Evolutionary conservation across 176 grass and related monocot genomes (phyloP).

Genomic region (Triticum timopheevii): DNA sequence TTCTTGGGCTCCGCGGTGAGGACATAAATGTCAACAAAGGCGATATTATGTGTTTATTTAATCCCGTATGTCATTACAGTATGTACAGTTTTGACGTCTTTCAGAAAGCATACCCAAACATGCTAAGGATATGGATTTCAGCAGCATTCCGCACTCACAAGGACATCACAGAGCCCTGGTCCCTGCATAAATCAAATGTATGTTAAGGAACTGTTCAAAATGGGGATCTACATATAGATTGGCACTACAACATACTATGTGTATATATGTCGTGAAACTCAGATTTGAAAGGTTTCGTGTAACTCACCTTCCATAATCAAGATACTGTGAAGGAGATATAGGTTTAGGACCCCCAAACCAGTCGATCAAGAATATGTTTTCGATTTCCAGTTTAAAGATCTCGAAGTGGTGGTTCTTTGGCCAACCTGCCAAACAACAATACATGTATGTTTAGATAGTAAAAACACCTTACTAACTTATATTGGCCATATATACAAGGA

Average conservation of each 20-base stretch:
- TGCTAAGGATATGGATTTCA: background rate
- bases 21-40: background rate
- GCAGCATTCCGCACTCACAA: background rate
- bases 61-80: constrained; percentile 19
- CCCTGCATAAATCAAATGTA: constrained; percentile 15
- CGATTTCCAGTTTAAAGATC: constrained; percentile 79
- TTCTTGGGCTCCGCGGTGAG: background rate
- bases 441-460: constrained; percentile 20
- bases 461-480: background rate
- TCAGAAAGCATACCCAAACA: constrained; percentile 17
- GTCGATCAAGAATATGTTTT: constrained; percentile 89
- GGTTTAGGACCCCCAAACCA: constrained; percentile 96
- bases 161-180: constrained; percentile 14
- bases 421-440: constrained; percentile 58
- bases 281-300: background rate
- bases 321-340: constrained; percentile 66
- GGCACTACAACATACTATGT: background rate
- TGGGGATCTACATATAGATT: background rate
- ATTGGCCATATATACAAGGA: background rate
- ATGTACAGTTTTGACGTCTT: constrained; percentile 24
- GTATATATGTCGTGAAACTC: background rate
- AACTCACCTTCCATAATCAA: constrained; percentile 53
- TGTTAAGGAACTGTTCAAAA: background rate
- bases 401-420: constrained; percentile 76
- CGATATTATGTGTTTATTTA: constrained; percentile 26